Conservation (phyloP, 352 stramenopile genomes). For the Globisporangium cederbergense region DNA sequence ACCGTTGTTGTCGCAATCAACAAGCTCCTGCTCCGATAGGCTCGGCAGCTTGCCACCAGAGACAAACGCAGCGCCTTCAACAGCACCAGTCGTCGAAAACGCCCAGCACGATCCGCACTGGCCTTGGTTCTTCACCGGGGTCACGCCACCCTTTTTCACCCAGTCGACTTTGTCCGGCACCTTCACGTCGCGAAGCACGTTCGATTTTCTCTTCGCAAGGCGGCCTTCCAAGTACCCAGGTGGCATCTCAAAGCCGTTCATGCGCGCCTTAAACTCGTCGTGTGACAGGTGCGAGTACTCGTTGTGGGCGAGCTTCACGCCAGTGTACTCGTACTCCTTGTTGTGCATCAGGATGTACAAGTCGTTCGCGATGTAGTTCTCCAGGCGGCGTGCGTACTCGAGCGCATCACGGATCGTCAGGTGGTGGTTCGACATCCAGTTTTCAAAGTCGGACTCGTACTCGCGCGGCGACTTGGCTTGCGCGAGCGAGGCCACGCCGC, state of each 20-base stretch:
- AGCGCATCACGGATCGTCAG: constrained; percentile 58
- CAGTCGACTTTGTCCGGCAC: constrained; percentile 92
- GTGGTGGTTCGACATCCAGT: constrained; percentile 52
- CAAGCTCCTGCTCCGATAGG: constrained; percentile 97
- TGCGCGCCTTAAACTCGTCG: constrained; percentile 91
- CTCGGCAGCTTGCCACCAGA: constrained; percentile 87
- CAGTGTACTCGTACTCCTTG: constrained; percentile 50
- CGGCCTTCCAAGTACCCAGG: constrained; percentile 64
- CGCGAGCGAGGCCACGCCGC: constrained; percentile 15
- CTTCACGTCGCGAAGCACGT: constrained; percentile 25
- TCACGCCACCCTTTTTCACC: constrained; percentile 92
- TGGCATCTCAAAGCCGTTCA: constrained; percentile 51
- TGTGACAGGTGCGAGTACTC: constrained; percentile 93
- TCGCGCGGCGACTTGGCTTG: constrained; percentile 55
- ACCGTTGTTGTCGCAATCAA: constrained; percentile 95
- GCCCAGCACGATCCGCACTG: constrained; percentile 96
- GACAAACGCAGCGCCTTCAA: constrained; percentile 97
- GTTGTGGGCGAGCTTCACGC: constrained; percentile 92
- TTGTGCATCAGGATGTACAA: constrained; percentile 89
- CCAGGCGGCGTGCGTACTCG: constrained; percentile 62
- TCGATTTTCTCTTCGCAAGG: constrained; percentile 32
- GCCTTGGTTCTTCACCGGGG: constrained; percentile 96
- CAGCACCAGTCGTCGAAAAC: constrained; percentile 96
- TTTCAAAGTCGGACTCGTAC: constrained; percentile 73
- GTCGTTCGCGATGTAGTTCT: constrained; percentile 84